phyloP scores from a whole-genome alignment of 495 filamentous ascomycete genomes.

The Aspergillus saccharolyticus region DNA sequence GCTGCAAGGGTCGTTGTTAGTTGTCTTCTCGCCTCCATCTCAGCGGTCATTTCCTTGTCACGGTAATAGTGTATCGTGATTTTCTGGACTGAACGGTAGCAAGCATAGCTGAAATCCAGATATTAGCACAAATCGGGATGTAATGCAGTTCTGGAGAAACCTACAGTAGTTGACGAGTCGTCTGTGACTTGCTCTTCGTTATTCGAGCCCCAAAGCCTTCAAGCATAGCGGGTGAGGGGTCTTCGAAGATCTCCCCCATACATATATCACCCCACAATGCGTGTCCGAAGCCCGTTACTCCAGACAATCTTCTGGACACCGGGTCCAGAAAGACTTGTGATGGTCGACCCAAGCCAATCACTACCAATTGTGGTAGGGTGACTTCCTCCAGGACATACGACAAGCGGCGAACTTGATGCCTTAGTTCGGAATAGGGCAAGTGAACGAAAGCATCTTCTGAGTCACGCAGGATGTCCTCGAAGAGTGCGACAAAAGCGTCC shows the following conservation, averaged over 20 bases:
- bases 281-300: constrained; percentile 41
- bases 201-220: constrained; percentile 37
- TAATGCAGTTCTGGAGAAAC: constrained; percentile 6
- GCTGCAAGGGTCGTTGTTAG: constrained; percentile 27
- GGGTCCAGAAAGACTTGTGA: constrained; percentile 56
- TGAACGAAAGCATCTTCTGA: constrained; percentile 65
- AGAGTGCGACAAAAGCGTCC: constrained; percentile 53
- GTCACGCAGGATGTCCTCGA: constrained; percentile 61
- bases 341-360: constrained; percentile 52
- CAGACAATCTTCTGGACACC: constrained; percentile 38
- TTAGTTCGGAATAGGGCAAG: constrained; percentile 60
- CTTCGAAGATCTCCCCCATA: constrained; percentile 42
- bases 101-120: constrained; percentile 34
- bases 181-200: constrained; percentile 18
- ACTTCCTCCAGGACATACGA: constrained; percentile 52
- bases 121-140: background rate
- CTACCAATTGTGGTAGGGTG: constrained; percentile 49
- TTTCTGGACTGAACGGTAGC: constrained; percentile 35
- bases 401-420: constrained; percentile 45
- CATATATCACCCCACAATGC: constrained; percentile 48
- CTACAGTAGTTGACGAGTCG: constrained; percentile 34
- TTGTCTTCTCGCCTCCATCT: constrained; percentile 36
- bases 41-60: constrained; percentile 29
- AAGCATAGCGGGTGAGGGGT: constrained; percentile 28
- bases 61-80: constrained; percentile 43